Percentiles rank a stretch among this genome's conserved stretches.
Conservation (phyloP, 1,284 basidiomycete genomes). For the Farysia itapuensis region DNA sequence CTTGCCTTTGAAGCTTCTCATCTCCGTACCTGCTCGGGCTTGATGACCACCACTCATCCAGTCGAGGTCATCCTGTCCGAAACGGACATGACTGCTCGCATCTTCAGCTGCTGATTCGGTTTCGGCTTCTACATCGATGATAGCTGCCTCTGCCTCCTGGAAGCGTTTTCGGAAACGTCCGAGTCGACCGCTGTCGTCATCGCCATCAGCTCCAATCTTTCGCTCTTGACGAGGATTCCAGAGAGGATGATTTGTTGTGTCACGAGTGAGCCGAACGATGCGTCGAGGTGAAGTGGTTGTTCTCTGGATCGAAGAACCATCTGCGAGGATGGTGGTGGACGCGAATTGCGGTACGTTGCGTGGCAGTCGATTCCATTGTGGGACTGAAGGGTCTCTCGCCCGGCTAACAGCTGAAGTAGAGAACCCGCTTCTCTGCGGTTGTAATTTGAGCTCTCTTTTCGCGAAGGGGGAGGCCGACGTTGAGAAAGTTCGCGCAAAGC, state of each 20-base stretch:
- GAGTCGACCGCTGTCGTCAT: slow-evolving; percentile 55
- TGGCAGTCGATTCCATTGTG: slow-evolving; percentile 29
- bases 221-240: slow-evolving; percentile 53
- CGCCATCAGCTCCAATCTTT: slow-evolving; percentile 41
- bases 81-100: slow-evolving; percentile 29
- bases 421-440: slow-evolving; percentile 9
- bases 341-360: slow-evolving; percentile 51
- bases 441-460: slow-evolving; percentile 12
- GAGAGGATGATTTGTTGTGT: slow-evolving; percentile 57
- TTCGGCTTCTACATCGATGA: neutral
- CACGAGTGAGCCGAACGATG: slow-evolving; percentile 44
- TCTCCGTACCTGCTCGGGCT: slow-evolving; percentile 44
- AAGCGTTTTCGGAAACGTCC: slow-evolving; percentile 56
- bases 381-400: slow-evolving; percentile 23
- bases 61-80: slow-evolving; percentile 52
- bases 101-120: no score
- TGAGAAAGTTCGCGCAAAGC: slow-evolving; percentile 21
- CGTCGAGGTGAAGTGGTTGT: slow-evolving; percentile 53
- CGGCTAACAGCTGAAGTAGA: slow-evolving; percentile 6
- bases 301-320: slow-evolving; percentile 57
- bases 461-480: slow-evolving; percentile 10
- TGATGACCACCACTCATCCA: slow-evolving; percentile 59
- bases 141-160: slow-evolving; percentile 28
- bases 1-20: slow-evolving; percentile 40
- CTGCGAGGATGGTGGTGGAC: slow-evolving; percentile 50